Conservation (phyloP, 331 rosid species). For the Malus hybrid region DNA sequence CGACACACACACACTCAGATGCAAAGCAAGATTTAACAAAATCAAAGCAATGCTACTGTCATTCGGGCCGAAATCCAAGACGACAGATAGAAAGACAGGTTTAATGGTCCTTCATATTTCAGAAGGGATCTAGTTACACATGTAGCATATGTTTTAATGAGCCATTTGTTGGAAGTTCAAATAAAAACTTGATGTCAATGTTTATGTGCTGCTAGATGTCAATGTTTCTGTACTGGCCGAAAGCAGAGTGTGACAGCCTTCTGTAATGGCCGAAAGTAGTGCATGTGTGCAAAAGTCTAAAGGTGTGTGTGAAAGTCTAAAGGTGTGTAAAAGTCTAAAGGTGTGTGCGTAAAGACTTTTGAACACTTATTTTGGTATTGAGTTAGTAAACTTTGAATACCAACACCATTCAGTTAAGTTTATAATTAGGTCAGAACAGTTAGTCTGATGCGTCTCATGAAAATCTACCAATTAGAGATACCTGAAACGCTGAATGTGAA, state of each 20-base stretch:
- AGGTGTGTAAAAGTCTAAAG: too few relatives aligned
- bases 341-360: too few relatives aligned
- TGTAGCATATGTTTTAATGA: background rate
- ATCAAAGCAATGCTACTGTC: background rate
- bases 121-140: background rate
- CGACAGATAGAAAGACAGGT: background rate
- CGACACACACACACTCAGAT: background rate
- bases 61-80: too few relatives aligned
- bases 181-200: background rate
- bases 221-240: too few relatives aligned
- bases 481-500: slow-evolving; percentile 89
- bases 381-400: too few relatives aligned
- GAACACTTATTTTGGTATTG: too few relatives aligned
- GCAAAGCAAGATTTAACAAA: background rate
- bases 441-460: background rate
- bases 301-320: too few relatives aligned
- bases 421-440: background rate
- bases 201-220: background rate
- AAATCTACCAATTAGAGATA: slow-evolving; percentile 19
- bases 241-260: background rate
- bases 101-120: background rate
- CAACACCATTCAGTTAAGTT: too few relatives aligned
- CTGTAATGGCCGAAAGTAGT: too few relatives aligned
- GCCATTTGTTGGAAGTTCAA: background rate
- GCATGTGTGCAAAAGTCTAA: too few relatives aligned